Base-by-base conservation (phyloP, 176 grass and related monocot genomes). In the Zizania latifolia region DNA sequence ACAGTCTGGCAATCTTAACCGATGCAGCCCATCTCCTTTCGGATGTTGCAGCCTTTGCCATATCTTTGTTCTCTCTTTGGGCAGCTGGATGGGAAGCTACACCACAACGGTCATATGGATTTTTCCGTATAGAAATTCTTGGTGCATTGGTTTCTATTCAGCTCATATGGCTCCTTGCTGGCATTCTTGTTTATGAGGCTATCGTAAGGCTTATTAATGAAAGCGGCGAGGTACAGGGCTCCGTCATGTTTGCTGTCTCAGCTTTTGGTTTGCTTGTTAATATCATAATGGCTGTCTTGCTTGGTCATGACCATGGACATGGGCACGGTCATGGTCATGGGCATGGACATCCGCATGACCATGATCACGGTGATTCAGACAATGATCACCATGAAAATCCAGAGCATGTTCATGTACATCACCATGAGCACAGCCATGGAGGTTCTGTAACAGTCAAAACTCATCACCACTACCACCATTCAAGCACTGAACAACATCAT, bases 1-100 rank as follows among this genome's bases (percentile, higher is more conserved):
- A 99, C 76, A 99, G 95, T 75, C 86, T 99, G 68, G 95, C 95
- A 43, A 99, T 99, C 37, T 69, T 99, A 46, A 99, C 95, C 6
- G 95, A 99, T 65, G 95, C 95, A 51, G 95, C 95, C 19, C 95
- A 99, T 81, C 89, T 99, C 44, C 95, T 99, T n/a, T 99, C 96
- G 7, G 92, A 95, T 80, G 89, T 94, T 35, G 92, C 92, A 46
- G 96, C 92, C 38, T 99, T 99, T 83, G 91, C 91, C 58, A 99
- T 99, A 33, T 99, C 96, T 43, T 28, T 99, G 12, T 95, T 99
- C 79, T 95, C 96, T 65, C 82, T 99, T 38, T 99, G 96, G 92
- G 96, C 92, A 19, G 78, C 92, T 58, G 96, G 96, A 61, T 99
- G 95, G 95, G 95, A 98, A 83, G 95, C 95, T n/a, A 99, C 79